A percentile compares a stretch with the other conserved stretches of the same genome.
Evolutionary conservation across 441 rosid species (phyloP).

Genomic region (Flueggea neowawraea): DNA sequence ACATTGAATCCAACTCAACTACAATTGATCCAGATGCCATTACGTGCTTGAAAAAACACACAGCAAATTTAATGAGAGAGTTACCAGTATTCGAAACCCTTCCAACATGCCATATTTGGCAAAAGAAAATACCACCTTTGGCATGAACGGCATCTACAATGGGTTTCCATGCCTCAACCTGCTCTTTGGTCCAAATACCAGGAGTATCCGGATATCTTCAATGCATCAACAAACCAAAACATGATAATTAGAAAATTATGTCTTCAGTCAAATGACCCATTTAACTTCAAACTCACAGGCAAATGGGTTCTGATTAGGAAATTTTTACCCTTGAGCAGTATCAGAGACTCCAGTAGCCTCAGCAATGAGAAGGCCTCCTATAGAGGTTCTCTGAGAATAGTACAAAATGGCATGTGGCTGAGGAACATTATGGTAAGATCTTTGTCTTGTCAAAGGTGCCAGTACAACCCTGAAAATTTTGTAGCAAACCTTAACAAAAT

Average conservation of each 20-base stretch:
- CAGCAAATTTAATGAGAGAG: background rate
- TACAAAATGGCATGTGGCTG: conserved; percentile 59
- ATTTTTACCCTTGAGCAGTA: conserved; percentile 48
- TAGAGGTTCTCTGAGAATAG: conserved; percentile 59
- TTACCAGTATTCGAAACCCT: conserved; percentile 68
- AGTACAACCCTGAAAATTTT: conserved; percentile 37
- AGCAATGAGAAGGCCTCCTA: conserved; percentile 59
- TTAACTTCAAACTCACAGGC: too few relatives aligned
- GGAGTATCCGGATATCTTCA: conserved; percentile 67
- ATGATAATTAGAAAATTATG: too few relatives aligned
- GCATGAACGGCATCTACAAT: conserved; percentile 80
- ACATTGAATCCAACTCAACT: too few relatives aligned
- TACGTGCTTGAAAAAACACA: too few relatives aligned
- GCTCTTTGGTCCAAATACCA: conserved; percentile 68
- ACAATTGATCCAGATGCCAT: too few relatives aligned
- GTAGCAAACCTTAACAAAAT: too few relatives aligned
- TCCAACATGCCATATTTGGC: conserved; percentile 82
- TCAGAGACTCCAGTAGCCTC: conserved; percentile 59
- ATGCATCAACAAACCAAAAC: too few relatives aligned
- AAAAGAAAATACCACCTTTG: conserved; percentile 58
- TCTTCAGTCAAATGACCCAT: too few relatives aligned
- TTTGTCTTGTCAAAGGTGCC: conserved; percentile 52
- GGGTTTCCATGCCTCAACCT: conserved; percentile 70
- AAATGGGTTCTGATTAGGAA: too few relatives aligned
- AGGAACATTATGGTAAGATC: conserved; percentile 49